Conservation (phyloP, 441 rosid genomes). For the Rhodomyrtus psidioides region DNA sequence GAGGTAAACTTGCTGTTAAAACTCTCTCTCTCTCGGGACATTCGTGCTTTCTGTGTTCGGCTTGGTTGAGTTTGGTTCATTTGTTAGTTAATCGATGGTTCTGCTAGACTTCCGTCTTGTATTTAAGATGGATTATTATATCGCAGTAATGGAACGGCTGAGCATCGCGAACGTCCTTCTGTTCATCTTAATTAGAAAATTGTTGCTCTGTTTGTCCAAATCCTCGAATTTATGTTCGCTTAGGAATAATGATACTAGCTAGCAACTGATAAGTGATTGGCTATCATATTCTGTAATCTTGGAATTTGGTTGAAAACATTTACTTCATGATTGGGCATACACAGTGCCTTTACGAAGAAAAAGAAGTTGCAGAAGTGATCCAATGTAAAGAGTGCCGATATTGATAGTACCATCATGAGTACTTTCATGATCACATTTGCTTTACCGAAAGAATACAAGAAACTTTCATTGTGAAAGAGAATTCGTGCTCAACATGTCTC, state of each 20-base stretch:
- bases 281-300: background rate
- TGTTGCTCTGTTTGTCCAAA: background rate
- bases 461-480: background rate
- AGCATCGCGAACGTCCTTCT: background rate
- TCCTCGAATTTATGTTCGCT: background rate
- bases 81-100: background rate
- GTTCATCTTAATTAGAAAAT: background rate
- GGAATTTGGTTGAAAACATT: background rate
- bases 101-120: background rate
- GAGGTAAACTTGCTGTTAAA: conserved; percentile 35
- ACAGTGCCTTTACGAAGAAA: background rate
- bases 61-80: background rate
- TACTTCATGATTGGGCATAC: background rate
- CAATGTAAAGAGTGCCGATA: background rate
- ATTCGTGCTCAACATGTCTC: background rate
- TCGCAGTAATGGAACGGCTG: background rate
- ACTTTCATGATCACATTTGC: background rate
- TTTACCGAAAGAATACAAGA: background rate
- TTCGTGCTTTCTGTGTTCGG: background rate
- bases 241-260: background rate
- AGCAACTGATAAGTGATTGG: background rate
- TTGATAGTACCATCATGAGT: background rate
- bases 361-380: background rate
- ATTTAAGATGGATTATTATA: background rate
- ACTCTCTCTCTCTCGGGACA: background rate